Evolutionary conservation across 805 yeast genomes (phyloP), one percentile per base, ranked within the genome.

Genomic region (Myxozyma monticola): DNA sequence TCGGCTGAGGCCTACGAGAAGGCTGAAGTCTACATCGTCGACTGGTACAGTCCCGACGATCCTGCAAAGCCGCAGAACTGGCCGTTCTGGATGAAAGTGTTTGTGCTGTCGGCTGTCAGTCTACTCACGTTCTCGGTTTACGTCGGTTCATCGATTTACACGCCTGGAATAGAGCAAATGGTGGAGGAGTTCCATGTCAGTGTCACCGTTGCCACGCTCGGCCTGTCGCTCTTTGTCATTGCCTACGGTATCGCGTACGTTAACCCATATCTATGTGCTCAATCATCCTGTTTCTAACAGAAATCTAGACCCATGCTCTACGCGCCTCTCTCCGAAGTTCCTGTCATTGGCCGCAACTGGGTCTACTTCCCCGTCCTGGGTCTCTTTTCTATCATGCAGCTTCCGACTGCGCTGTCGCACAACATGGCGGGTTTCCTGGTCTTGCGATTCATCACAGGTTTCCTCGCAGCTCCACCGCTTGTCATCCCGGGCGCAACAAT

Each of bases 261-360:
- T n/a, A n/a, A n/a, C n/a, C n/a, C n/a, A n/a, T n/a, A n/a, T n/a
- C n/a, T n/a, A n/a, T n/a, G n/a, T 26, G 15, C 14, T 3, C 15
- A 2, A 28, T 21, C 21, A 9, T 9, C 21, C 8, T 9, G n/a
- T n/a, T n/a, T n/a, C n/a, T n/a, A n/a, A n/a, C n/a, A n/a, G n/a
- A n/a, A n/a, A n/a, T n/a, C n/a, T 4, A 84, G 85, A 1, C 84
- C 85, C 1, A 69, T 81, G 70, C 53, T 79, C 1, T 76, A 79
- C 45, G 76, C 84, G 0, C 85, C 86, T 2, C 58, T 81, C 53
- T 75, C 82, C 9, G 86, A 81, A 61, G 71, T 77, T 40, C 76
- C 80, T 2, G 62, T 65, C 2, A 59, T 78, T 41, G 85, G 85
- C 14, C 70, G 86, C 57, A 76, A 75, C 45, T 67, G 71, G 45